Base-by-base conservation (phyloP, 441 rosid genomes). In the Euphorbia schlechtendalii region DNA sequence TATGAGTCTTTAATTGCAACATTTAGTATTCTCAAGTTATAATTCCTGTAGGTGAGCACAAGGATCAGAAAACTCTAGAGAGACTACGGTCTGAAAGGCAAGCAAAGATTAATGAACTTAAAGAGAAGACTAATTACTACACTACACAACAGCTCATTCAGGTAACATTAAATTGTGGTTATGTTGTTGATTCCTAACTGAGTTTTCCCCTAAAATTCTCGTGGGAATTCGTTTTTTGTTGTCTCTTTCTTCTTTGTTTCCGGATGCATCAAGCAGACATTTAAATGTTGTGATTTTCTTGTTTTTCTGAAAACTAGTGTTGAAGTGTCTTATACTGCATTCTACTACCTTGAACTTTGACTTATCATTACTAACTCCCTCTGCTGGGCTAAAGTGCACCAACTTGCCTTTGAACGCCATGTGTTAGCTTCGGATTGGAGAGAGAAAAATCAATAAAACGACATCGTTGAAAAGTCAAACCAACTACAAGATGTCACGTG, bases 141-240 rank as follows among this genome's bases (percentile, higher is more conserved):
- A 78, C 82, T 40, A 93, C 97, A 8, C 98, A 93, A 61, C 95
- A 87, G 69, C 88, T 93, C 74, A 93, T 93, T 80, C 93, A 90
- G 97, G 99, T 90, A 62, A 68, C 7, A 13, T 32, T 1, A 24
- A 53, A 3, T 21, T 12, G 22, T 22, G 3, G 17, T 4, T 11
- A 53, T n/a, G n/a, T n/a, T n/a, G n/a, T 46, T 46, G 18, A 46
- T 13, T 15, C n/a, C 18, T 3, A 46, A 2, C 3, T 46, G 6
- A 32, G 34, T 3, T 15, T 46, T 46, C n/a, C 3, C 51, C 51
- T 46, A 12, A 8, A 46, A 46, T 46, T 2, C 51, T 5, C 51
- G 0, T 5, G 2, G 51, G 51, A 46, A 14, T 46, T 46, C 17
- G 18, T 14, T 46, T 46, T 46, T 46, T 15, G 20, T 14, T 46